phyloP scores from a whole-genome alignment of 1,139 yeast genomes.

The Insectozyma bohioensis region DNA sequence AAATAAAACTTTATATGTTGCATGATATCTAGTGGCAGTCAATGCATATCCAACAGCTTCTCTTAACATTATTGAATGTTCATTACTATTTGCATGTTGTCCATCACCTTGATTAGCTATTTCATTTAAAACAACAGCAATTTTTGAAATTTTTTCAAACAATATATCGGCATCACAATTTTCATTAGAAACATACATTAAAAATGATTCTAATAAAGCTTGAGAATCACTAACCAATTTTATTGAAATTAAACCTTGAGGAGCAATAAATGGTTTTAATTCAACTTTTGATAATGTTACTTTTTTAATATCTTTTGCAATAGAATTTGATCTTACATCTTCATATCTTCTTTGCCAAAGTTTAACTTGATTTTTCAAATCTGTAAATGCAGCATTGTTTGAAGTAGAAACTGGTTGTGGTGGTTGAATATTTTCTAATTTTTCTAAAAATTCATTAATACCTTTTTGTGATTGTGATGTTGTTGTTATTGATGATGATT shows the following conservation, averaged over 20 bases:
- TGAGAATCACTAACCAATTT: slow-evolving; percentile 46
- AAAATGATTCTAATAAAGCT: slow-evolving; percentile 46
- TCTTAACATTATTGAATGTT: slow-evolving; percentile 46
- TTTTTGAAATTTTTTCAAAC: slow-evolving; percentile 55
- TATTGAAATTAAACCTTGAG: slow-evolving; percentile 47
- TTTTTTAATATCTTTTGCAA: slow-evolving; percentile 22
- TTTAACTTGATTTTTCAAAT: slow-evolving; percentile 31
- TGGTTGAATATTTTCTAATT: slow-evolving; percentile 24
- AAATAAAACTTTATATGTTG: slow-evolving; percentile 59
- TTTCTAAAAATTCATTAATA: slow-evolving; percentile 29
- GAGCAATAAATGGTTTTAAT: slow-evolving; percentile 31
- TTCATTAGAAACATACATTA: slow-evolving; percentile 33
- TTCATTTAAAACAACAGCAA: slow-evolving; percentile 51
- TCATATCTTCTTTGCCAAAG: slow-evolving; percentile 52
- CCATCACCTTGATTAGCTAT: slow-evolving; percentile 47
- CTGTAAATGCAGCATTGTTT: slow-evolving; percentile 20
- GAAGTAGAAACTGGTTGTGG: slow-evolving; percentile 13
- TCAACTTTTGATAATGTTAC: slow-evolving; percentile 25
- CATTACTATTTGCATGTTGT: slow-evolving; percentile 33
- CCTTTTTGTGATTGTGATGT: slow-evolving; percentile 13
- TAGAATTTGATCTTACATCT: slow-evolving; percentile 33
- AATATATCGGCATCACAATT: slow-evolving; percentile 40
- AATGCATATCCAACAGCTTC: slow-evolving; percentile 76
- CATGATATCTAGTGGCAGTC: slow-evolving; percentile 76
- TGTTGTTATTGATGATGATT: slow-evolving; percentile 4